Conservation (phyloP, 805 yeast genomes). For the Wickerhamiella brachini region DNA sequence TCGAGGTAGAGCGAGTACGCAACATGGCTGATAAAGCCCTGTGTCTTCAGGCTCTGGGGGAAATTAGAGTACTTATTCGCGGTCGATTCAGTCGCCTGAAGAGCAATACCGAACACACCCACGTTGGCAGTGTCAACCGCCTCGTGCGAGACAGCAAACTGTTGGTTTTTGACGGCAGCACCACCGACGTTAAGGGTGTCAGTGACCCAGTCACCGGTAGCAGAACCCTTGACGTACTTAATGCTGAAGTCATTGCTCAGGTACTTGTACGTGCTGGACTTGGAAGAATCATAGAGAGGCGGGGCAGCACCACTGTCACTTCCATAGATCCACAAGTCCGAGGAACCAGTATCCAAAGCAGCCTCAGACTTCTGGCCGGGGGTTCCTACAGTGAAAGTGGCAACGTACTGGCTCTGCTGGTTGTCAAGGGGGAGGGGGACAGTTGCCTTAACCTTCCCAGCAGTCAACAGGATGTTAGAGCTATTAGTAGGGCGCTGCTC, state of each 20-base stretch:
- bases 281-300: constrained; percentile 17
- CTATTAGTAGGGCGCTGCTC: background rate
- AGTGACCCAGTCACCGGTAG: constrained; percentile 41
- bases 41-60: constrained; percentile 20
- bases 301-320: constrained; percentile 18
- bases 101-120: constrained; percentile 24
- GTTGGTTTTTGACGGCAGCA: constrained; percentile 34
- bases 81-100: constrained; percentile 19
- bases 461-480: background rate
- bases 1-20: constrained; percentile 31
- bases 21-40: constrained; percentile 27
- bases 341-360: constrained; percentile 55
- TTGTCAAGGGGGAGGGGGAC: constrained; percentile 11
- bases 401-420: constrained; percentile 10
- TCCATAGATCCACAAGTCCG: constrained; percentile 55
- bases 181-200: constrained; percentile 46
- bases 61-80: constrained; percentile 14
- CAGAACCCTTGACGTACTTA: constrained; percentile 17
- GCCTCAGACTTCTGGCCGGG: constrained; percentile 37
- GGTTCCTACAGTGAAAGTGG: constrained; percentile 33
- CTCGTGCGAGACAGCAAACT: constrained; percentile 59
- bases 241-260: constrained; percentile 2
- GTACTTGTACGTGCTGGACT: constrained; percentile 14
- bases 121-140: constrained; percentile 35
- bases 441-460: background rate